Evolutionary conservation across 2,329 filamentous ascomycete species (phyloP).

Genomic region (Polychaeton citri): DNA sequence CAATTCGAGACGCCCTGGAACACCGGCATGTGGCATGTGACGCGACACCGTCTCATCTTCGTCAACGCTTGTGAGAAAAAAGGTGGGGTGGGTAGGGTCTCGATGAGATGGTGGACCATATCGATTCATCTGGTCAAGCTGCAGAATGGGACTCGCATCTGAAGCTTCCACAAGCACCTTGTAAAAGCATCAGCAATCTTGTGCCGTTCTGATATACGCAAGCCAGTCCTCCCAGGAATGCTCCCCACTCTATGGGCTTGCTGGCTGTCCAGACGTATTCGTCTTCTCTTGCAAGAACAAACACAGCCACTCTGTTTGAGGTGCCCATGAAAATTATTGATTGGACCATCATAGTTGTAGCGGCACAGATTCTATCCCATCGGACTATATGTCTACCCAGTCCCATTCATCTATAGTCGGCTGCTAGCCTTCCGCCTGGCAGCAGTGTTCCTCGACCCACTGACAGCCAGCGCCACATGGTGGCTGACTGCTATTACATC

Average conservation of each 20-base stretch:
- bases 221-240: conserved; percentile 23
- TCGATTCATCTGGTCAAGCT: background rate
- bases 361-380: conserved; percentile 10
- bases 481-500: conserved; percentile 55
- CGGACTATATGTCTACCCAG: background rate
- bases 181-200: too few species aligned
- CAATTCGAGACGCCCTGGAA: too few species aligned
- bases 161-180: background rate
- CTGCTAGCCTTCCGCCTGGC: conserved; percentile 26
- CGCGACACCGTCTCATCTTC: too few species aligned
- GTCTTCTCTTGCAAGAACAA: conserved; percentile 17
- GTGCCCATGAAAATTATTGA: conserved; percentile 16
- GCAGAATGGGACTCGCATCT: background rate
- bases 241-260: conserved; percentile 9
- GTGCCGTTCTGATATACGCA: too few species aligned
- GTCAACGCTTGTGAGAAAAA: background rate
- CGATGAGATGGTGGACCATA: background rate
- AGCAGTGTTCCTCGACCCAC: conserved; percentile 49
- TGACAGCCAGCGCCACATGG: conserved; percentile 53
- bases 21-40: too few species aligned
- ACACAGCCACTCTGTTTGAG: conserved; percentile 18
- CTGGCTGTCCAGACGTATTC: conserved; percentile 12
- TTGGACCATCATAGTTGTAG: conserved; percentile 18
- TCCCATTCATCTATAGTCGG: background rate
- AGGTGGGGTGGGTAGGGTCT: background rate